Base-by-base conservation (phyloP, 139 green algal species). In the Penium margaritaceum region DNA sequence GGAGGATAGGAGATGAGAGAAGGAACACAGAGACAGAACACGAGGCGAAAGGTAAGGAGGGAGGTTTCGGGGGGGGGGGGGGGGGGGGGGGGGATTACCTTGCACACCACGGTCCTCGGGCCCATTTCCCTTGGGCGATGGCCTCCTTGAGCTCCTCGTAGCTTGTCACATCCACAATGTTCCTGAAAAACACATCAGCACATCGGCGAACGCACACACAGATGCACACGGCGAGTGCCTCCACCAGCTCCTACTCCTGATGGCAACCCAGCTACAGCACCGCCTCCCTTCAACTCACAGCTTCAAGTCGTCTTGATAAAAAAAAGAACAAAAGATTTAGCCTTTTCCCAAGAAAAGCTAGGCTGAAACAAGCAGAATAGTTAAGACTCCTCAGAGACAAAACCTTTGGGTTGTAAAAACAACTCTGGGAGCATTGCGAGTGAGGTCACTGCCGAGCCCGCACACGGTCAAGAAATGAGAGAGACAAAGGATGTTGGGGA, bases 131-230 rank as follows among this genome's bases (percentile, higher is more conserved):
- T 21, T 80, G 83, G 17, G 82, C 87, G 12, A 98, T 79, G 0
- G 83, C 89, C 38, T 41, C 81, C 79, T 96, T 92, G 0, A 98
- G 80, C 70, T 99, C 89, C 0, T 96, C 93, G 70, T 96, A 97
- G 21, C 43, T 85, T 0, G 32, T 75, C 21, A 98, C 93, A 65
- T 99, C 93, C 32, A 95, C 88, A 65, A 98, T 97, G 81, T 96
- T 96, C 1, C 72, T 82, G 74, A 61, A 29, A 76, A 4, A 21
- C 41, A 51, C 9, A 51, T 9, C 9, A 12, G 41, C 41, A 21
- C 41, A 21, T 51, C 9, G 9, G 9, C 9, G 9, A 12, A 51
- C 9, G 41, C 12, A 21, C 41, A 51, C 9, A 21, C 9, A 9
- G 9, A 51, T 51, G 12, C 12, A 51, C 12, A 51, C 9, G 41